Conservation (phyloP, 1,139 yeast species). For the Meyerozyma smithsonii region DNA sequence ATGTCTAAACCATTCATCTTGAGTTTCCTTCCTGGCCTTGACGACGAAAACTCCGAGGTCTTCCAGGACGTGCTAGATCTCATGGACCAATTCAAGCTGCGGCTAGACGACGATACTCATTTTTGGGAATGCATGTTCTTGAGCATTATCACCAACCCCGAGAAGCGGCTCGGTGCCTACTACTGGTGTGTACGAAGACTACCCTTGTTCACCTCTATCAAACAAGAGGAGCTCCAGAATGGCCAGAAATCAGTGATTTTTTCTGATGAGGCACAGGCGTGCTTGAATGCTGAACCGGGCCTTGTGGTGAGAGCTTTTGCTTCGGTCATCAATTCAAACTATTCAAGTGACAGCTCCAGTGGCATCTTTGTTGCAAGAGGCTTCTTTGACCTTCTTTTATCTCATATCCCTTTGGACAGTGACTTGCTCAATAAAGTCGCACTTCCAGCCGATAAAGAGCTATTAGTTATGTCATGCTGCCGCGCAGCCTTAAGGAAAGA, state of each 20-base stretch:
- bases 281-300: slow-evolving; percentile 75
- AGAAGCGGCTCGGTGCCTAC: slow-evolving; percentile 77
- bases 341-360: slow-evolving; percentile 24
- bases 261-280: slow-evolving; percentile 53
- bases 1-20: slow-evolving; percentile 67
- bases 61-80: slow-evolving; percentile 57
- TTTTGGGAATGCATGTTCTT: slow-evolving; percentile 86
- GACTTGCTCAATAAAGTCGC: slow-evolving; percentile 48
- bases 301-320: slow-evolving; percentile 70
- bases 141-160: slow-evolving; percentile 72
- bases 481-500: slow-evolving; percentile 72
- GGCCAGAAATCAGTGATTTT: slow-evolving; percentile 18
- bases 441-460: slow-evolving; percentile 48
- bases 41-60: slow-evolving; percentile 85
- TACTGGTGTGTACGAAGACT: slow-evolving; percentile 67
- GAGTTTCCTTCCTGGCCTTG: slow-evolving; percentile 80
- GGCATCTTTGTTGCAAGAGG: slow-evolving; percentile 82
- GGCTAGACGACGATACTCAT: slow-evolving; percentile 60
- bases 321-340: slow-evolving; percentile 49
- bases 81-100: slow-evolving; percentile 55
- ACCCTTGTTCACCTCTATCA: slow-evolving; percentile 44
- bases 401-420: slow-evolving; percentile 62
- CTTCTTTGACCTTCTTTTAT: slow-evolving; percentile 72
- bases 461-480: slow-evolving; percentile 60
- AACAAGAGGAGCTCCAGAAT: slow-evolving; percentile 9